phyloP scores from a whole-genome alignment of 108 stramenopile genomes.

The Nitzschia inconspicua region DNA sequence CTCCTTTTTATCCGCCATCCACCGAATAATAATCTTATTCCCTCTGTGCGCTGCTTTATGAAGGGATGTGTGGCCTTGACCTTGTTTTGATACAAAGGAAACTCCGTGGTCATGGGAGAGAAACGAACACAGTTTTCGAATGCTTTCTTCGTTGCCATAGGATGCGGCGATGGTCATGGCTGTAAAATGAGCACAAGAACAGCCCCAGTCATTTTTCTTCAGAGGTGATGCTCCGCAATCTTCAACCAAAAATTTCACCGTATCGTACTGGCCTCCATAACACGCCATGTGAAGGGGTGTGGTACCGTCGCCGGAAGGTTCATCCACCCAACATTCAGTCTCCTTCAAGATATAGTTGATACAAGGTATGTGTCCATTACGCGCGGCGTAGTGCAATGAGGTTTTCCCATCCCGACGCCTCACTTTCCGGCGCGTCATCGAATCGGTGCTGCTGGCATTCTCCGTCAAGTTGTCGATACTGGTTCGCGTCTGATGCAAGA shows the following conservation, averaged over 20 bases:
- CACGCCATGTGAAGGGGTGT: conserved; percentile 84
- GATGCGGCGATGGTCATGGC: conserved; percentile 62
- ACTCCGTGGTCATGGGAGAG: conserved; percentile 37
- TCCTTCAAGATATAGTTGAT: conserved; percentile 24
- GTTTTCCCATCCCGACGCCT: conserved; percentile 88
- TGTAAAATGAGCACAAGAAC: conserved; percentile 64
- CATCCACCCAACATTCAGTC: conserved; percentile 10
- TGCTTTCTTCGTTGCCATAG: conserved; percentile 17
- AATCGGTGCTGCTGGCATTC: background rate
- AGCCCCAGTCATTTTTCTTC: conserved; percentile 67
- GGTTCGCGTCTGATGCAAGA: conserved; percentile 37
- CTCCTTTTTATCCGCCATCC: conserved; percentile 44
- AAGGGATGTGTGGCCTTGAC: conserved; percentile 72
- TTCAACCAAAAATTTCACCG: conserved; percentile 48
- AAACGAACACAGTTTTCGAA: conserved; percentile 47
- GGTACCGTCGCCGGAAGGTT: conserved; percentile 73
- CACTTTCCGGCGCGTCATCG: conserved; percentile 18
- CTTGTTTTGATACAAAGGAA: conserved; percentile 47
- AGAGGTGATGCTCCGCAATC: conserved; percentile 9
- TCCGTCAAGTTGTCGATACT: background rate
- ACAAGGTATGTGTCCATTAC: conserved; percentile 65
- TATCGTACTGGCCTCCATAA: conserved; percentile 65
- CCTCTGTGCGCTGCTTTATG: conserved; percentile 78
- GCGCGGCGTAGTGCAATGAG: conserved; percentile 77
- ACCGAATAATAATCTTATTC: conserved; percentile 60